Evolutionary conservation across 176 grass and related monocot genomes (phyloP), one percentile per base, ranked within the genome.

Genomic region (Pontederia paniculata): DNA sequence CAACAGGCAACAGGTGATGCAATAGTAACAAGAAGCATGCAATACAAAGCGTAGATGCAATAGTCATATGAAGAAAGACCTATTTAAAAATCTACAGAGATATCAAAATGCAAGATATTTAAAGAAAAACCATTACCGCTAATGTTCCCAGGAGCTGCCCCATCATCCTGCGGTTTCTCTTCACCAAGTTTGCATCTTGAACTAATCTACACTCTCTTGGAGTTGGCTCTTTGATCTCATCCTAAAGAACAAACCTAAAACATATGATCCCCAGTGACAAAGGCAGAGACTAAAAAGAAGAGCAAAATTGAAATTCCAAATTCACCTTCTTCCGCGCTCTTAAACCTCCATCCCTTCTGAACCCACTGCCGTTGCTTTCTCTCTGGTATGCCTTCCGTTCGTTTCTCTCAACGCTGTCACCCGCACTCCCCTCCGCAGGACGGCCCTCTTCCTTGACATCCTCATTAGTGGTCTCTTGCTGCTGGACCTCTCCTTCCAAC

Each of bases 81-180:
- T n/a, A 13, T 23, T 5, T 56, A 4, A 12, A 23, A 21, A 3
- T 12, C 10, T 55, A 4, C 10, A 4, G 12, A 5, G 23, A 55
- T 8, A 25, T 13, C 19, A 23, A 55, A 13, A 5, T 55, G 17
- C 11, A 6, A 23, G 12, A 18, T 17, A 6, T 20, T 20, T 44
- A 9, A 42, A 54, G 15, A 13, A 9, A 54, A 54, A 20, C 9
- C 28, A 62, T 54, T 82, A 98, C 93, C 93, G 88, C 77, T 65
- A 98, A 71, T 19, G 93, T 98, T 60, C 93, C 93, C 2, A 98
- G 66, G 44, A 98, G 86, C 57, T 98, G 88, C 42, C 93, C 93
- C n/a, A 98, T 72, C 93, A 98, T 91, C 64, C 86, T 83, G 42
- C 18, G 90, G 45, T 98, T 98, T 65, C 93, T 98, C 54, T 78